These are phyloP conservation scores for Herpetomonas samuelpessoai DNA, from an alignment of 208 protist species.

Conservation along the genomic window DNA sequence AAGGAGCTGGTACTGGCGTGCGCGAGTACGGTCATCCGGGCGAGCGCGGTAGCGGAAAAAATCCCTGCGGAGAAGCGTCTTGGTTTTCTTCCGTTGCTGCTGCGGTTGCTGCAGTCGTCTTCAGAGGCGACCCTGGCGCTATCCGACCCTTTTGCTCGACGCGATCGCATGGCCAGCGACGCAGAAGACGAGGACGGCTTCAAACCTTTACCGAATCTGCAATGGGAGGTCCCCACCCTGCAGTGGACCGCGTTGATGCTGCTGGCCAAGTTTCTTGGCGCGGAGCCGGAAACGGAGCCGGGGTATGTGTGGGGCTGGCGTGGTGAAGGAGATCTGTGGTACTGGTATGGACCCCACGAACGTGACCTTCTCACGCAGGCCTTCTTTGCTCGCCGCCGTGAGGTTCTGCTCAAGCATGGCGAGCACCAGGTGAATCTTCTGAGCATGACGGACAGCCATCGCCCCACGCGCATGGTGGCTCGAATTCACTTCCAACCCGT, in stretches of 20 bases:
- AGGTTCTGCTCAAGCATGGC: constrained; percentile 22
- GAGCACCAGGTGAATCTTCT: constrained; percentile 41
- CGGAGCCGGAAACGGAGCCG: constrained; percentile 21
- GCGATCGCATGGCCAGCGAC: constrained; percentile 9
- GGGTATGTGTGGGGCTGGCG: constrained; percentile 81
- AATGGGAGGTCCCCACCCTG: constrained; percentile 66
- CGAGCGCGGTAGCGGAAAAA: not conserved
- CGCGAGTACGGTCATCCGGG: constrained; percentile 1
- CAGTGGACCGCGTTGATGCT: constrained; percentile 67
- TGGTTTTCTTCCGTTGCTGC: not conserved
- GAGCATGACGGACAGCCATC: constrained; percentile 42
- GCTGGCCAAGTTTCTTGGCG: constrained; percentile 46
- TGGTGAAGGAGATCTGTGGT: constrained; percentile 57
- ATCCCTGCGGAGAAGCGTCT: not conserved
- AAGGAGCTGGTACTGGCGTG: constrained; percentile 27
- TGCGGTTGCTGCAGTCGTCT: not conserved
- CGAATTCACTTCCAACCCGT: constrained; percentile 76
- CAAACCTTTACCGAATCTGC: constrained; percentile 52
- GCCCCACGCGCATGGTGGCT: constrained; percentile 20
- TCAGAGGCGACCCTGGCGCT: constrained; percentile 3
- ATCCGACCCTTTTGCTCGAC: constrained; percentile 8
- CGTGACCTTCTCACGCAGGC: constrained; percentile 40
- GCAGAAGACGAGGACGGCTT: constrained; percentile 26
- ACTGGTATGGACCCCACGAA: constrained; percentile 35
- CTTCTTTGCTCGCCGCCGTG: constrained; percentile 32